Base-by-base conservation (phyloP, 345 rosid genomes). In the Citrus maxima region DNA sequence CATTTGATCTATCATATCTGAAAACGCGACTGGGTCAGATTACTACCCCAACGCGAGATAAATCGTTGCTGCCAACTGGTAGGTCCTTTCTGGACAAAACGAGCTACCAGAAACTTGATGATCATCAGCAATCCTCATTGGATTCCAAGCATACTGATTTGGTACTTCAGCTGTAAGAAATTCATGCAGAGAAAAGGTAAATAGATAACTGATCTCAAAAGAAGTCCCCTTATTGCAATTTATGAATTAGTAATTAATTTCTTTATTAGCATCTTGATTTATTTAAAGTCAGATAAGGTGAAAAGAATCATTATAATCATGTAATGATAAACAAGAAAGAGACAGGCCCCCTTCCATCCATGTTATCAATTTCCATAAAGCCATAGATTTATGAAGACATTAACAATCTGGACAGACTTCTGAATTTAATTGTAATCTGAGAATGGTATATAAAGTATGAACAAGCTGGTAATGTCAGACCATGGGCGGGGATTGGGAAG, bases 1-100 rank as follows among this genome's bases (percentile, higher is more conserved):
- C 70, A 14, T 87, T 88, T 25, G 85, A 84, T 80, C 79, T 86
- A 56, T 86, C 88, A 10, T 86, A 80, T 75, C 80, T 85, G 24
- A 79, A 76, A 80, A 79, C 80, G 40, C 77, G 68, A 71, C 84
- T 87, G 30, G 86, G 83, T 64, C 76, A 86, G 80, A 68, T 85
- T 65, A 86, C 78, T 16, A 67, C 70, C 3, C 6, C 67, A 19
- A 77, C 61, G 72, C 78, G 28, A 63, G 70, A 65, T 37, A 82
- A 70, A 65, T 60, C 54, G 10, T 59, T 28, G 49, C 74, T 55
- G 59, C 55, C 35, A 56, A 61, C 22, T 1, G 79, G 74, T 58
- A 55, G 34, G n/a, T 18, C 79, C 34, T 34, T 74, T 63, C 8
- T 65, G 62, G 67, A 74, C 4, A 75, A 58, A 73, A 63, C 16